Evolutionary conservation across 345 rosid genomes (phyloP).

Genomic region (Bruguiera sexangula): DNA sequence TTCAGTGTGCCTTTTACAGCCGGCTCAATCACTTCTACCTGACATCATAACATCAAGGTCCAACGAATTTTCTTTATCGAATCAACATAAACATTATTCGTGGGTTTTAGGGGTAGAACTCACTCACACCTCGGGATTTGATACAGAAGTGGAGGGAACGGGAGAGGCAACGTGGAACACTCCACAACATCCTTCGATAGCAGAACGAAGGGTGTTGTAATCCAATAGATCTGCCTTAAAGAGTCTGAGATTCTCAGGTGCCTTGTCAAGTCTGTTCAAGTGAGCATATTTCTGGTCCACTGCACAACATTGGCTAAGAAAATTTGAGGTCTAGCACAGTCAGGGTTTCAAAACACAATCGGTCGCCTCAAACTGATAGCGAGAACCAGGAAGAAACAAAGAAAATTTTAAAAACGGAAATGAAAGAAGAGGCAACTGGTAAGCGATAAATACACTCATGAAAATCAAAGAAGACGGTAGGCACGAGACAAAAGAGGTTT

Average conservation of each 20-base stretch:
- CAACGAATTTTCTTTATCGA: background rate
- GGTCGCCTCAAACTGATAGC: background rate
- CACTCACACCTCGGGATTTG: constrained; percentile 35
- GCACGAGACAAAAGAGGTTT: no score
- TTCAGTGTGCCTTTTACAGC: constrained; percentile 66
- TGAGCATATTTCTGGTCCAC: constrained; percentile 52
- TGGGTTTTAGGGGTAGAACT: background rate
- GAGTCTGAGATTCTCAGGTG: constrained; percentile 57
- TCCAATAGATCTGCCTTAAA: constrained; percentile 62
- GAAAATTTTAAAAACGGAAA: no score
- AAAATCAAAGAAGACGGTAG: no score
- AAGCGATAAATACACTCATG: no score
- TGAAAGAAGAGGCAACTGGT: no score
- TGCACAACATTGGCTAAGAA: constrained; percentile 3
- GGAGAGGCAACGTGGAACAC: constrained; percentile 76
- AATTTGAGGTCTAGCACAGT: background rate
- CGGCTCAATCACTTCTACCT: constrained; percentile 60
- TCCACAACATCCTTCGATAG: constrained; percentile 52
- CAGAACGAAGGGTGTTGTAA: constrained; percentile 40
- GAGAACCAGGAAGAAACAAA: no score
- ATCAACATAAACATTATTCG: background rate
- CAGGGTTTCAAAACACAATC: background rate
- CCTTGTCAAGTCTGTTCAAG: constrained; percentile 45
- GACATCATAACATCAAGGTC: background rate
- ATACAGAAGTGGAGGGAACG: constrained; percentile 40